These are phyloP conservation scores for Penicillium sp. DNA, from an alignment of 2,329 filamentous ascomycete genomes.

Conservation along the genomic window DNA sequence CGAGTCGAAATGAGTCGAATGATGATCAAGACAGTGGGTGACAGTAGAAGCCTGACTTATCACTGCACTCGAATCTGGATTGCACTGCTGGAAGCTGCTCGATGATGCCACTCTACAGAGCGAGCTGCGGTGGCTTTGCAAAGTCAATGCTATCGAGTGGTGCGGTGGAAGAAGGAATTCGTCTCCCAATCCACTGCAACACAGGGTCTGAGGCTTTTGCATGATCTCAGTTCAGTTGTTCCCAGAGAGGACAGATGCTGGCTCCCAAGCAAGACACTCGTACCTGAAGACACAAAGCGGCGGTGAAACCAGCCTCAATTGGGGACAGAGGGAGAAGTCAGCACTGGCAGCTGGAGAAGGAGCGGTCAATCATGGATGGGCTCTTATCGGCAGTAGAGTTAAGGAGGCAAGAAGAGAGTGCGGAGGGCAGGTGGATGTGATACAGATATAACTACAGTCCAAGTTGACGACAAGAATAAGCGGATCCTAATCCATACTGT, in stretches of 20 bases:
- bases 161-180: slow-evolving; percentile 7
- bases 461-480: slow-evolving; percentile 5
- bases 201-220: slow-evolving; percentile 8
- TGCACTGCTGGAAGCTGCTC: slow-evolving; percentile 19
- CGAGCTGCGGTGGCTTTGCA: slow-evolving; percentile 1
- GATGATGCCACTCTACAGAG: slow-evolving; percentile 10
- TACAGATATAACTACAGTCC: slow-evolving; percentile 21
- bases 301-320: slow-evolving; percentile 19
- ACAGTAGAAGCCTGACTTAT: not conserved
- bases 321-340: slow-evolving; percentile 5
- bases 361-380: slow-evolving; percentile 25
- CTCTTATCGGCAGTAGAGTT: not conserved
- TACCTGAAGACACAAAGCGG: slow-evolving; percentile 18
- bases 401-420: not conserved
- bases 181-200: not conserved
- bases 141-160: not conserved
- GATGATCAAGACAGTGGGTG: slow-evolving; percentile 16
- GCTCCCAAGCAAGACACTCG: slow-evolving; percentile 12
- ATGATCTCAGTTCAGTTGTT: slow-evolving; percentile 10
- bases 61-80: not conserved
- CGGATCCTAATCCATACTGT: slow-evolving; percentile 8
- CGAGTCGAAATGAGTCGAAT: slow-evolving; percentile 11
- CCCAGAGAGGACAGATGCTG: not conserved
- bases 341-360: slow-evolving; percentile 14
- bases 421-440: slow-evolving; percentile 13